Percentiles rank a stretch among this genome's conserved stretches.
phyloP scores from a whole-genome alignment of 2,329 filamentous ascomycete species.

The Mariannaea elegans region DNA sequence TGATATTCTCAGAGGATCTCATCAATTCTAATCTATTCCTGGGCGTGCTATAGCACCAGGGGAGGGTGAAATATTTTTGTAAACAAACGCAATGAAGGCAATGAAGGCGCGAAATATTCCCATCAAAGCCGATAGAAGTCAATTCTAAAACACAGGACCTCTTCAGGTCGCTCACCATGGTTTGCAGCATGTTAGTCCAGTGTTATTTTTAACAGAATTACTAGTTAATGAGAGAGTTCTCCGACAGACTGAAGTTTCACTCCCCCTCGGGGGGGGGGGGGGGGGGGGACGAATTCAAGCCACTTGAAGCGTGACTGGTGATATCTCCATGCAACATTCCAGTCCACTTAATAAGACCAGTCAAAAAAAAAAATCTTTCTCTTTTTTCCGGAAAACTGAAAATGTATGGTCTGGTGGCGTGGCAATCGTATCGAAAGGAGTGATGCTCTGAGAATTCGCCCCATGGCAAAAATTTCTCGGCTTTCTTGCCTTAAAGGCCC shows the following conservation, averaged over 20 bases:
- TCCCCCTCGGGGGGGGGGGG: too few relatives aligned
- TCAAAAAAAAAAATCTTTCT: too few relatives aligned
- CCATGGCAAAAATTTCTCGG: neutral
- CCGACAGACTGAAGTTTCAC: neutral
- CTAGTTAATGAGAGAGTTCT: too few relatives aligned
- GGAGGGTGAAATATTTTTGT: too few relatives aligned
- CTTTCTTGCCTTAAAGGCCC: neutral
- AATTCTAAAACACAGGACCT: too few relatives aligned
- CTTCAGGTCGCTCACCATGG: too few relatives aligned
- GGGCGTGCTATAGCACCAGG: neutral
- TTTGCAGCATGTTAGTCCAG: too few relatives aligned
- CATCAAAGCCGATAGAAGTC: too few relatives aligned
- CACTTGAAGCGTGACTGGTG: slow-evolving; percentile 1
- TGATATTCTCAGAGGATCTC: neutral
- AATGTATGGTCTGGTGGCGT: slow-evolving; percentile 22
- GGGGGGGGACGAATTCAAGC: neutral
- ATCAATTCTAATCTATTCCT: neutral
- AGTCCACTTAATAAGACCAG: slow-evolving; percentile 21
- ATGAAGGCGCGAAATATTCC: too few relatives aligned
- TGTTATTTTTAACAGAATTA: too few relatives aligned
- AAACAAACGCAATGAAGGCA: too few relatives aligned
- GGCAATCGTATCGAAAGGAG: slow-evolving; percentile 9
- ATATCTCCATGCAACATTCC: slow-evolving; percentile 36
- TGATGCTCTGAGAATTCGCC: slow-evolving; percentile 7
- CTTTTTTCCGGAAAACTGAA: slow-evolving; percentile 20